Evolutionary conservation across 2,329 filamentous ascomycete genomes (phyloP).

Genomic region (Pseudonectria buxi): DNA sequence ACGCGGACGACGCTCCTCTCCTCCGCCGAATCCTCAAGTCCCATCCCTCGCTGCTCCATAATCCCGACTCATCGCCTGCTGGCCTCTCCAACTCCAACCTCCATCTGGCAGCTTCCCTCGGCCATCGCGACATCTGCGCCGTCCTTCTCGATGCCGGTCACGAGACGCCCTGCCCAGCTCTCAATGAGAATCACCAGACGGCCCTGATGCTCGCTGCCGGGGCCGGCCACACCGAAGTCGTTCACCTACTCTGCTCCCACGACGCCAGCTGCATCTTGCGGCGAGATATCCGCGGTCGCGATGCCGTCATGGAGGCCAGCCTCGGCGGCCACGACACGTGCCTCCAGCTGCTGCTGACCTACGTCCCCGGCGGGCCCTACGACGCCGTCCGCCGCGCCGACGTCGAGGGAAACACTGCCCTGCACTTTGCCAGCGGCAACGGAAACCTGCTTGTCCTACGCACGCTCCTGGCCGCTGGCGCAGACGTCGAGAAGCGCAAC

Average conservation of each 20-base stretch:
- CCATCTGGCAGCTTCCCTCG: slow-evolving; percentile 71
- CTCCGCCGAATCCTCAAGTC: slow-evolving; percentile 70
- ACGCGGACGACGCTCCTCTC: slow-evolving; percentile 63
- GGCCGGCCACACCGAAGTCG: slow-evolving; percentile 65
- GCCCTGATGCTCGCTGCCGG: slow-evolving; percentile 72
- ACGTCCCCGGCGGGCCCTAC: slow-evolving; percentile 46
- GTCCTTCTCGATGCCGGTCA: slow-evolving; percentile 69
- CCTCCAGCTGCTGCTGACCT: slow-evolving; percentile 58
- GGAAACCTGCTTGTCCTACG: slow-evolving; percentile 72
- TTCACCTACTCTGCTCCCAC: slow-evolving; percentile 60
- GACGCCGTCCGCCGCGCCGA: slow-evolving; percentile 55
- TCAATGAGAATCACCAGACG: slow-evolving; percentile 75
- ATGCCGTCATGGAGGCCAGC: slow-evolving; percentile 64
- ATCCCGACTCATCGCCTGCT: slow-evolving; percentile 64
- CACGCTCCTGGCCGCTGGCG: slow-evolving; percentile 70
- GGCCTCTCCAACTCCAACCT: slow-evolving; percentile 76
- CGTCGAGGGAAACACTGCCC: slow-evolving; percentile 71
- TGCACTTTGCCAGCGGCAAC: slow-evolving; percentile 80
- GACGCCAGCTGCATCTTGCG: slow-evolving; percentile 58
- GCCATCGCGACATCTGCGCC: slow-evolving; percentile 61
- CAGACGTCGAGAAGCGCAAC: slow-evolving; percentile 66
- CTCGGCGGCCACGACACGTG: slow-evolving; percentile 56
- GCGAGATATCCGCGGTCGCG: slow-evolving; percentile 60
- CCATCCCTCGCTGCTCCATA: slow-evolving; percentile 65
- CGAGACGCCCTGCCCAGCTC: slow-evolving; percentile 63